Evolutionary conservation across 208 protist genomes (phyloP).

Genomic region (Sergeia podlipaevii): DNA sequence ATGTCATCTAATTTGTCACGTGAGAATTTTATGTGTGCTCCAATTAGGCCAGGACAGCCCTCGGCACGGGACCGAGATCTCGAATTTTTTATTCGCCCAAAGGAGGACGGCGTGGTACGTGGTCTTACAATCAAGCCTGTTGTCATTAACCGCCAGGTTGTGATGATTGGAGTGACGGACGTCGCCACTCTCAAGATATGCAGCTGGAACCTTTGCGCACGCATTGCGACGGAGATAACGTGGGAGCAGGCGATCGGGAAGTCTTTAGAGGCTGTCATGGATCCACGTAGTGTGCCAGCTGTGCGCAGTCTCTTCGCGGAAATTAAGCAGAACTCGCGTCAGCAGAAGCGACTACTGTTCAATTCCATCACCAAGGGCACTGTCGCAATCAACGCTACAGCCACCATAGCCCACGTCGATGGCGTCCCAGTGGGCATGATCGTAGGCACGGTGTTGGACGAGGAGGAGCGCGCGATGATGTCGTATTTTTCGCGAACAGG

Average conservation of each 20-base stretch:
- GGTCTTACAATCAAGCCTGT: conserved; percentile 7
- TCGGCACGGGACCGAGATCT: conserved; percentile 9
- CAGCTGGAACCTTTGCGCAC: conserved; percentile 33
- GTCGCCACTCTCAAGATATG: conserved; percentile 18
- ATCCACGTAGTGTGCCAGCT: conserved; percentile 9
- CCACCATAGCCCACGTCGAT: conserved; percentile 23
- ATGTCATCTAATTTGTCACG: conserved; percentile 17
- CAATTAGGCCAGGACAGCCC: conserved; percentile 6
- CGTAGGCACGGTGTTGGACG: conserved; percentile 23
- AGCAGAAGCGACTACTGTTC: conserved; percentile 20
- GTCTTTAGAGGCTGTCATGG: conserved; percentile 23
- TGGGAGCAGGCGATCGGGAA: conserved; percentile 25
- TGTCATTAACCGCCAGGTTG: conserved; percentile 22
- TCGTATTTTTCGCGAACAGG: conserved; percentile 21
- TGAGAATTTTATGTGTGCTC: neutral
- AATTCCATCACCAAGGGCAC: conserved; percentile 17
- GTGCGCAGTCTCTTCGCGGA: conserved; percentile 20
- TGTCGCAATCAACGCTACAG: conserved; percentile 19
- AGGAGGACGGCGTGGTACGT: conserved; percentile 1
- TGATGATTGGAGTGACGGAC: conserved; percentile 33
- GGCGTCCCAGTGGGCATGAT: conserved; percentile 27
- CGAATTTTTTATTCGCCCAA: conserved; percentile 20
- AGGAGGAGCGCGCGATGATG: conserved; percentile 26
- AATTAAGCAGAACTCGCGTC: conserved; percentile 11
- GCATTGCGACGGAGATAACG: conserved; percentile 15